Conservation (phyloP, 1,284 basidiomycete species). For the Gastroboletus turbinatus region DNA sequence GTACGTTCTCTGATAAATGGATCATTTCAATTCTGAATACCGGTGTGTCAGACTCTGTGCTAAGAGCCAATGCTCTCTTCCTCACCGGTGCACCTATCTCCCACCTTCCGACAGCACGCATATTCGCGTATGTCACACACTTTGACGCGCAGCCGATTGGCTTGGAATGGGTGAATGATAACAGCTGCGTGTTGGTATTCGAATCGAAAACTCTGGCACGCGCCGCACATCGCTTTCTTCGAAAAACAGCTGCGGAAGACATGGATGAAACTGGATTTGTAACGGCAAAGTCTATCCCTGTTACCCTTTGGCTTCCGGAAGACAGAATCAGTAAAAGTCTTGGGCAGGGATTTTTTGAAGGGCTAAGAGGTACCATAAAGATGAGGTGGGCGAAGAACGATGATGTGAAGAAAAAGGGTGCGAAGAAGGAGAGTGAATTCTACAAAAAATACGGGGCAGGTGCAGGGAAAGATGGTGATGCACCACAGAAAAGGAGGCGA, state of each 20-base stretch:
- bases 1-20: constrained; percentile 23
- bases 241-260: constrained; percentile 49
- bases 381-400: constrained; percentile 70
- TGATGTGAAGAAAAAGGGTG: constrained; percentile 74
- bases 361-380: constrained; percentile 57
- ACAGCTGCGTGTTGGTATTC: constrained; percentile 74
- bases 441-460: constrained; percentile 67
- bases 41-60: constrained; percentile 22
- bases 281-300: constrained; percentile 64
- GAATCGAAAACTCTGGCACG: constrained; percentile 52
- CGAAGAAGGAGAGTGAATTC: constrained; percentile 66
- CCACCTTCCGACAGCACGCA: constrained; percentile 63
- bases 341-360: constrained; percentile 60
- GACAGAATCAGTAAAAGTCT: constrained; percentile 68
- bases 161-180: constrained; percentile 79
- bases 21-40: background rate
- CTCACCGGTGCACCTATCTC: constrained; percentile 68
- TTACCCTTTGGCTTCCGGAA: constrained; percentile 75
- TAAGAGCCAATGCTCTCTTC: constrained; percentile 68
- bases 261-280: constrained; percentile 56
- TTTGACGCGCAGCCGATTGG: constrained; percentile 67
- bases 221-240: constrained; percentile 48
- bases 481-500: constrained; percentile 39
- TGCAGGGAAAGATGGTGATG: constrained; percentile 55
- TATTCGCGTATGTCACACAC: constrained; percentile 77